Evolutionary conservation across 2,329 filamentous ascomycete species (phyloP).

Genomic region (Juglanconis sp.): DNA sequence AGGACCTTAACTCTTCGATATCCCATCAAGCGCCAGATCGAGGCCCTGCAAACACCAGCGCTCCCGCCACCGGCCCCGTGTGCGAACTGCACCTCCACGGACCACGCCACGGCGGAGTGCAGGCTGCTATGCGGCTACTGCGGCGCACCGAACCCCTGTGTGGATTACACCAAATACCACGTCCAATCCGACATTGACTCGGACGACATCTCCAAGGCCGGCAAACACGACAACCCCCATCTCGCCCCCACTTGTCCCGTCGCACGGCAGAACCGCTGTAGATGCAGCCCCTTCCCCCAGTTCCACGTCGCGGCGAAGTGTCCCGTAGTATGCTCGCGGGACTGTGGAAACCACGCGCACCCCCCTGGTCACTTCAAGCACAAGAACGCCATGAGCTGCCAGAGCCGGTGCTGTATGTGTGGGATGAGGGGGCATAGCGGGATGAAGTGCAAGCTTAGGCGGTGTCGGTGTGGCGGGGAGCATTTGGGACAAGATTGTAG

Average conservation of each 20-base stretch:
- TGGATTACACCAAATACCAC: neutral
- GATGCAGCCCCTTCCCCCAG: conserved; percentile 36
- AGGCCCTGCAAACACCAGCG: neutral
- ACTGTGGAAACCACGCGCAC: conserved; percentile 26
- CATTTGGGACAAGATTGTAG: conserved; percentile 38
- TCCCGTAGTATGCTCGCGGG: conserved; percentile 30
- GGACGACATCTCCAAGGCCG: neutral
- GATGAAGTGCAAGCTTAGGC: conserved; percentile 31
- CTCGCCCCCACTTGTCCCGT: conserved; percentile 28
- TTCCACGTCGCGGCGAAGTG: conserved; percentile 32
- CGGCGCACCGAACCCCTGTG: conserved; percentile 22
- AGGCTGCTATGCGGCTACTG: conserved; percentile 32
- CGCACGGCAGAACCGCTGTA: conserved; percentile 33
- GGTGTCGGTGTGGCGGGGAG: conserved; percentile 33
- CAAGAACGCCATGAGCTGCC: conserved; percentile 35
- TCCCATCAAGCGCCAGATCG: too few relatives aligned
- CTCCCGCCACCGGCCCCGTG: conserved; percentile 17
- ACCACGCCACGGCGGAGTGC: conserved; percentile 27
- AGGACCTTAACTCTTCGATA: too few relatives aligned
- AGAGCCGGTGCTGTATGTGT: conserved; percentile 39
- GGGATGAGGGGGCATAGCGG: conserved; percentile 35
- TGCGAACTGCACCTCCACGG: conserved; percentile 28
- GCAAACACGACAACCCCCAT: conserved; percentile 22
- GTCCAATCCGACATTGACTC: neutral
- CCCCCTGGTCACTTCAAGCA: conserved; percentile 27